Base-by-base conservation (phyloP, 208 protist species). In the Trypanosomatidae sp. region DNA sequence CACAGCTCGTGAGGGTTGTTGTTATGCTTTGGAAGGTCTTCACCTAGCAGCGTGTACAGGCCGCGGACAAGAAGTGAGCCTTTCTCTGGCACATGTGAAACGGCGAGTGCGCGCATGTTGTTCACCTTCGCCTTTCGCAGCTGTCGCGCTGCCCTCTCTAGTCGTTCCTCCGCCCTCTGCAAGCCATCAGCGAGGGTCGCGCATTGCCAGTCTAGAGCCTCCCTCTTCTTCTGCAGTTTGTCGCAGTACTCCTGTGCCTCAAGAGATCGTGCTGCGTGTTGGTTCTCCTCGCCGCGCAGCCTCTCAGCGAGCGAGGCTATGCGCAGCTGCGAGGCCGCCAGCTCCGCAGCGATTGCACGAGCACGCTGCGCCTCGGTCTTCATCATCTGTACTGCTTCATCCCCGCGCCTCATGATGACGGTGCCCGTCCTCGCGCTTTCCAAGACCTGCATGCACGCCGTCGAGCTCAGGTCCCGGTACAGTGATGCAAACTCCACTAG, bases 41-140 rank as follows among this genome's bases (percentile, higher is more conserved):
- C 86, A 15, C 81, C 84, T 52, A 95, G 64, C 49, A 91, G 59
- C 39, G 81, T 76, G 73, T 87, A 95, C 12, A 91, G 66, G 25
- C 79, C 74, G 22, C 81, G 81, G 43, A 91, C 72, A 60, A 95
- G 80, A 28, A 89, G 67, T 0, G 68, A 25, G 5, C 84, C 86
- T 64, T 90, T 91, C 10, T 87, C 69, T 36, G 84, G 72, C 12
- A 74, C 69, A 17, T 77, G 80, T 44, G 83, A 76, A 10, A 74
- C 77, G 56, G 49, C 70, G 66, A 92, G 79, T 41, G 77, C 59
- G 10, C 83, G 86, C n/a, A 92, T 81, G 22, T 69, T 55, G 12
- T 70, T 58, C 9, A 58, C 33, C 73, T 87, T 94, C 30, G 79
- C 59, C 41, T 81, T 77, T 41, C 68, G 60, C 62, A 94, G 52